These are phyloP conservation scores for Castanospermum australe DNA, from an alignment of 306 rosid species.

Conservation along the genomic window DNA sequence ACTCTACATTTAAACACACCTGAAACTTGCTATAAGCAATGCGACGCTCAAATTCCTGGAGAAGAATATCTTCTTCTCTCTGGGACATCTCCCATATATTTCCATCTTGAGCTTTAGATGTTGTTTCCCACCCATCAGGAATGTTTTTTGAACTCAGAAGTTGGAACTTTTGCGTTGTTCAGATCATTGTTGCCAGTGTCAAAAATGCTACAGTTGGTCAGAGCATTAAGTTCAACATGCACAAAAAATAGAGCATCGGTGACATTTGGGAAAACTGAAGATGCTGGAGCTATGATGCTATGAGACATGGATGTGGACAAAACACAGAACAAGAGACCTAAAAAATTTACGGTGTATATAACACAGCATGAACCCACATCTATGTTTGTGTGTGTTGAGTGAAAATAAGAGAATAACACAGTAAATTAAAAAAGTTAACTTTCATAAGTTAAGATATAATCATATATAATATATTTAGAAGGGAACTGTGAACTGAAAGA, in stretches of 20 bases:
- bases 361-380: background rate
- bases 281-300: background rate
- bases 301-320: background rate
- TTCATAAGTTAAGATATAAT: background rate
- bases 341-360: background rate
- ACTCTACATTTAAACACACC: constrained; percentile 40
- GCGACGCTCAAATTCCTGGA: constrained; percentile 92
- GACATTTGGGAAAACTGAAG: background rate
- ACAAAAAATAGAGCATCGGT: constrained; percentile 11
- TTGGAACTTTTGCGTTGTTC: constrained; percentile 50
- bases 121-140: constrained; percentile 99
- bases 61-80: constrained; percentile 92
- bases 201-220: constrained; percentile 64
- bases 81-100: constrained; percentile 97
- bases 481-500: background rate
- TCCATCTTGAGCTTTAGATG: constrained; percentile 67
- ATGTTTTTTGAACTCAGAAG: constrained; percentile 69
- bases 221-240: constrained; percentile 13
- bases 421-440: background rate
- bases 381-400: background rate
- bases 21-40: constrained; percentile 92
- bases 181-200: constrained; percentile 59
- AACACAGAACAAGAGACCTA: background rate
- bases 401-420: background rate
- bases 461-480: background rate